phyloP scores from a whole-genome alignment of 768 basidiomycete species.

The Ephemerocybe angulata region DNA sequence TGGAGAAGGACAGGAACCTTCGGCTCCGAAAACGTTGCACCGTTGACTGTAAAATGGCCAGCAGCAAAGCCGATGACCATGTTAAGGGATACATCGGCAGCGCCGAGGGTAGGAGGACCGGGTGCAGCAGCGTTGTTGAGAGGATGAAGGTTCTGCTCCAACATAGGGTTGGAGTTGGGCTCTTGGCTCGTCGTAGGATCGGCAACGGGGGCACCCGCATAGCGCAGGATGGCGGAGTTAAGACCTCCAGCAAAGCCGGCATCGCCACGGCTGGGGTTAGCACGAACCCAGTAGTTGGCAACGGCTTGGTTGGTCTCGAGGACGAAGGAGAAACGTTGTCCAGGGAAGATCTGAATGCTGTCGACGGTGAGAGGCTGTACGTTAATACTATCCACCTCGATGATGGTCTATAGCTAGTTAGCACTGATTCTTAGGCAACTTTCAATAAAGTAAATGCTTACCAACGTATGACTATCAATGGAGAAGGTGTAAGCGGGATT shows the following conservation, averaged over 20 bases:
- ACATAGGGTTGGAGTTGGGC: slow-evolving; percentile 20
- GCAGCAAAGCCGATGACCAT: slow-evolving; percentile 15
- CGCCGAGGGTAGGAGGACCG: slow-evolving; percentile 15
- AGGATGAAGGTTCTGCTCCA: slow-evolving; percentile 22
- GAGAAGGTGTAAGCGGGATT: slow-evolving; percentile 38
- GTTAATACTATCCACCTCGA: slow-evolving; percentile 33
- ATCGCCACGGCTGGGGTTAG: slow-evolving; percentile 12
- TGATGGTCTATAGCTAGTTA: slow-evolving; percentile 12
- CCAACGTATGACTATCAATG: slow-evolving; percentile 36
- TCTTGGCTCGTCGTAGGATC: slow-evolving; percentile 31
- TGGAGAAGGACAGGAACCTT: slow-evolving; percentile 42
- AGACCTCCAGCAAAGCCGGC: slow-evolving; percentile 21
- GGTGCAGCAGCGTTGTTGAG: slow-evolving; percentile 9
- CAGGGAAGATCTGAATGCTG: slow-evolving; percentile 33
- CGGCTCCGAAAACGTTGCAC: slow-evolving; percentile 26
- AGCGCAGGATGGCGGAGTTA: slow-evolving; percentile 40
- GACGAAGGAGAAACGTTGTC: slow-evolving; percentile 26
- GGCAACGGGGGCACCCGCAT: slow-evolving; percentile 32
- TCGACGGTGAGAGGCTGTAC: slow-evolving; percentile 33
- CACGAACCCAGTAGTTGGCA: slow-evolving; percentile 39
- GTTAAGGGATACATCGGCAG: slow-evolving; percentile 22
- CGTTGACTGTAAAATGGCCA: slow-evolving; percentile 21
- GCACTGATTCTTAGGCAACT: slow-evolving; percentile 11
- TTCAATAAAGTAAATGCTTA: slow-evolving; percentile 21
- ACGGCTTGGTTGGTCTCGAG: slow-evolving; percentile 22